These are phyloP conservation scores for Candida morakotiae DNA, from an alignment of 805 yeast species.

Conservation along the genomic window DNA sequence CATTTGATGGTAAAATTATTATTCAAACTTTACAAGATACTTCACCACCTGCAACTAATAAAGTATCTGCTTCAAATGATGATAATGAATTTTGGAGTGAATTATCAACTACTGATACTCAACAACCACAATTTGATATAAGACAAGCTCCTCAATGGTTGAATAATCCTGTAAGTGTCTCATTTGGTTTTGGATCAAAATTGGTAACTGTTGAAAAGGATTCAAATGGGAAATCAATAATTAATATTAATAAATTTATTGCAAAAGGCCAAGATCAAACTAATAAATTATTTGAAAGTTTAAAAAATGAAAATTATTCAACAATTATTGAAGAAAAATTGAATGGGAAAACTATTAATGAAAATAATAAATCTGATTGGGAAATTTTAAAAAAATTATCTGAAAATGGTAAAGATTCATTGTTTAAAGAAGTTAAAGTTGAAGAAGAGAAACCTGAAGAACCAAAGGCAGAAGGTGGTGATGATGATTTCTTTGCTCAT, in stretches of 20 bases:
- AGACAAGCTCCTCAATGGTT: conserved; percentile 91
- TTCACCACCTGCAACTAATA: conserved; percentile 48
- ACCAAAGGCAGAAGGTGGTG: conserved; percentile 12
- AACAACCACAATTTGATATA: conserved; percentile 66
- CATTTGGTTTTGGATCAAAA: conserved; percentile 94
- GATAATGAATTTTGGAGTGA: conserved; percentile 88
- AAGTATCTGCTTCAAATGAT: conserved; percentile 34
- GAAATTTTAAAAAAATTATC: conserved; percentile 50
- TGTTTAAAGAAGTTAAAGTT: conserved; percentile 33
- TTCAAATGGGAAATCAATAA: conserved; percentile 35
- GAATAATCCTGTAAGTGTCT: conserved; percentile 64
- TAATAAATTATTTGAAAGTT: conserved; percentile 49
- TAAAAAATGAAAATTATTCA: conserved; percentile 50
- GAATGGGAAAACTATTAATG: conserved; percentile 30
- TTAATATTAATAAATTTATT: conserved; percentile 41
- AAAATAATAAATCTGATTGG: conserved; percentile 60
- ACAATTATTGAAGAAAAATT: conserved; percentile 54
- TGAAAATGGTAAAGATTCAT: conserved; percentile 44
- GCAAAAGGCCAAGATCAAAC: conserved; percentile 32
- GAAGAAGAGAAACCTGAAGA: conserved; percentile 12
- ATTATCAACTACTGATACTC: conserved; percentile 62
- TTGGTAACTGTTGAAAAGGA: conserved; percentile 52
- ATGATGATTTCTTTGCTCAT: conserved; percentile 35
- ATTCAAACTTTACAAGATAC: conserved; percentile 90
- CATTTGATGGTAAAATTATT: conserved; percentile 78